Evolutionary conservation across 306 rosid species (phyloP), one percentile per base, ranked within the genome.

Genomic region (Vigna radiata): DNA sequence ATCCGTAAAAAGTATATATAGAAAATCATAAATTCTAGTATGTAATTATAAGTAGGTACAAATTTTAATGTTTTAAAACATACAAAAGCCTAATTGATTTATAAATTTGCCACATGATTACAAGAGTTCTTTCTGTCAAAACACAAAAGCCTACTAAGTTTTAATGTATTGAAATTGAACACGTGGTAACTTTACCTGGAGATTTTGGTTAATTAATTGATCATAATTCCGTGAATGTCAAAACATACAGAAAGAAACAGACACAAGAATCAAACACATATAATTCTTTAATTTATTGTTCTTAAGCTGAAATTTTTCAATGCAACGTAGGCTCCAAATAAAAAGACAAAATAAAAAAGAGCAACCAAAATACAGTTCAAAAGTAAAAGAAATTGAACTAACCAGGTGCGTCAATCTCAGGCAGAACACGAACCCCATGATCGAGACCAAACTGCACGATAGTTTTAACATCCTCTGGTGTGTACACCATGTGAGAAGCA

Each of bases 381-480:
- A 65, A 43, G 52, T 18, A 41, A 66, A 44, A 7, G 55, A 58
- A 58, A 79, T 2, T 6, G 27, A 55, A 74, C 92, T 75, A 33
- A 93, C 97, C 97, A 14, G 96, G 98, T 0, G 92, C 59, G 49
- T 94, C 98, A 65, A 94, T 94, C 82, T 92, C 98, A 4, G 96
- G 98, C 74, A 94, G 0, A 55, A 92, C 95, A 23, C 98, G 76
- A 50, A 94, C 95, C 3, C 96, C 98, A 53, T 75, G 95, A 52
- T 94, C 95, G 64, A 91, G 69, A n/a, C 96, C 98, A 66, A 86
- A 89, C 7, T 80, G 58, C 9, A 94, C 96, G 29, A 94, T 63
- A 68, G 48, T 83, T 8, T 31, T 43, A 4, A 94, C 96, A 82
- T 94, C 97, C 0, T 63, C 81, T 0, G 84, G 87, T 4, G 96